Evolutionary conservation across 495 filamentous ascomycete genomes (phyloP).

Genomic region (Sabuloglossum arenarium): DNA sequence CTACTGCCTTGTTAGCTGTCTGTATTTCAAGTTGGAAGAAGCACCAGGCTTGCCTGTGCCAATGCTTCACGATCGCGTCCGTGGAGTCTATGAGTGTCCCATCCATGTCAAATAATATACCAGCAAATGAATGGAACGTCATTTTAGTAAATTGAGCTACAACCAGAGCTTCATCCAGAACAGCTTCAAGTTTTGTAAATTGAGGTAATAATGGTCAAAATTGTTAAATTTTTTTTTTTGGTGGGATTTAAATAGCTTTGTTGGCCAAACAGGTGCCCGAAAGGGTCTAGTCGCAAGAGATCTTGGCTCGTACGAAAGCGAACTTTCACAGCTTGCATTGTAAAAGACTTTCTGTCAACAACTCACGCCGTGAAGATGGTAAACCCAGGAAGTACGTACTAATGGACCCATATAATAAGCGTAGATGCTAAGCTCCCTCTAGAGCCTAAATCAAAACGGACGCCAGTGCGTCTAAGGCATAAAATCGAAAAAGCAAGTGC

Average conservation of each 20-base stretch:
- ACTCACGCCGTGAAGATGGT: not conserved
- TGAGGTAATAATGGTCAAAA: too few species aligned
- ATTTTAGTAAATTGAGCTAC: not conserved
- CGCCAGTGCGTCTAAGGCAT: conserved; percentile 68
- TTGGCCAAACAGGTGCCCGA: too few species aligned
- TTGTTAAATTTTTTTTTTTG: not conserved
- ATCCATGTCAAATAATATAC: conserved; percentile 82
- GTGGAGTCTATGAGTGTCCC: conserved; percentile 68
- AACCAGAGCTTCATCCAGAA: not conserved
- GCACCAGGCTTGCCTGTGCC: conserved; percentile 47
- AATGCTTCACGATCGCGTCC: conserved; percentile 74
- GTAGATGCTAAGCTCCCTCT: conserved; percentile 15
- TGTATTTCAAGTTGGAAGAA: not conserved
- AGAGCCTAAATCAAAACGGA: conserved; percentile 86
- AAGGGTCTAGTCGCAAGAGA: not conserved
- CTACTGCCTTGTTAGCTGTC: conserved; percentile 21
- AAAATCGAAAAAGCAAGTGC: conserved; percentile 90
- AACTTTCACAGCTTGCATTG: not conserved
- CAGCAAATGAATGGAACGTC: conserved; percentile 31
- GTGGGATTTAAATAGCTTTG: too few species aligned
- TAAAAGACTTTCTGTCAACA: conserved; percentile 3
- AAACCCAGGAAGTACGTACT: not conserved
- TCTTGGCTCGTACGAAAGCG: not conserved
- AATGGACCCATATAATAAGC: not conserved
- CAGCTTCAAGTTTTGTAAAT: not conserved